A percentile compares a stretch with the other conserved stretches of the same genome.
phyloP scores from a whole-genome alignment of 2,329 filamentous ascomycete species.

The Chaetomium sp. region DNA sequence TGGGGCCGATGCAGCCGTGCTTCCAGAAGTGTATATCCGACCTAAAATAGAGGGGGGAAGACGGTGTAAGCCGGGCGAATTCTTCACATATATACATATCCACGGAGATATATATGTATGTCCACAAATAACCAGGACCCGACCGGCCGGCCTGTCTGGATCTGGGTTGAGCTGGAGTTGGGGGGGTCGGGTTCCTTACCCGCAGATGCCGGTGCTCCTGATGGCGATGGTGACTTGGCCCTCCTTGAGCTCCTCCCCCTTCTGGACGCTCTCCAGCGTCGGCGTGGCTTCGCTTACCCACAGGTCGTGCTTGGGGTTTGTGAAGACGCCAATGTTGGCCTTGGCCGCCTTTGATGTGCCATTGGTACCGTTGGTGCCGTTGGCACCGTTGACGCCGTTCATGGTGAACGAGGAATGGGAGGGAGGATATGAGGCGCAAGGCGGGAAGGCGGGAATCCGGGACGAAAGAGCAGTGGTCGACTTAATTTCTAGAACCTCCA shows the following conservation, averaged over 20 bases:
- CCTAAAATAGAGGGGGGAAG: slow-evolving; percentile 55
- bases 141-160: too few relatives aligned
- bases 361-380: slow-evolving; percentile 16
- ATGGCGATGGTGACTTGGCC: slow-evolving; percentile 88
- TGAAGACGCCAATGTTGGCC: slow-evolving; percentile 94
- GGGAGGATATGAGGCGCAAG: not conserved
- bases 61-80: slow-evolving; percentile 11
- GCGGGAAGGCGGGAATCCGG: slow-evolving; percentile 9
- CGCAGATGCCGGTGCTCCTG: slow-evolving; percentile 95
- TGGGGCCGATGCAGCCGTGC: slow-evolving; percentile 89
- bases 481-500: slow-evolving; percentile 2
- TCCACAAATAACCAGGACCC: too few relatives aligned
- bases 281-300: slow-evolving; percentile 84
- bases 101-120: too few relatives aligned
- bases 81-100: too few relatives aligned
- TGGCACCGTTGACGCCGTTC: slow-evolving; percentile 9
- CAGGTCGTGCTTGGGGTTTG: slow-evolving; percentile 87
- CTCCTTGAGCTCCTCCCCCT: slow-evolving; percentile 66
- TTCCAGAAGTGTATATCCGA: slow-evolving; percentile 99
- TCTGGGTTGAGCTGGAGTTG: too few relatives aligned
- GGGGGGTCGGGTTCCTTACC: slow-evolving; percentile 51
- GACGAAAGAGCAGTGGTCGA: not conserved
- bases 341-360: slow-evolving; percentile 51
- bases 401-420: not conserved
- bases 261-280: slow-evolving; percentile 71